These are phyloP conservation scores for Stellera chamaejasme DNA, from an alignment of 345 rosid species.

Conservation along the genomic window DNA sequence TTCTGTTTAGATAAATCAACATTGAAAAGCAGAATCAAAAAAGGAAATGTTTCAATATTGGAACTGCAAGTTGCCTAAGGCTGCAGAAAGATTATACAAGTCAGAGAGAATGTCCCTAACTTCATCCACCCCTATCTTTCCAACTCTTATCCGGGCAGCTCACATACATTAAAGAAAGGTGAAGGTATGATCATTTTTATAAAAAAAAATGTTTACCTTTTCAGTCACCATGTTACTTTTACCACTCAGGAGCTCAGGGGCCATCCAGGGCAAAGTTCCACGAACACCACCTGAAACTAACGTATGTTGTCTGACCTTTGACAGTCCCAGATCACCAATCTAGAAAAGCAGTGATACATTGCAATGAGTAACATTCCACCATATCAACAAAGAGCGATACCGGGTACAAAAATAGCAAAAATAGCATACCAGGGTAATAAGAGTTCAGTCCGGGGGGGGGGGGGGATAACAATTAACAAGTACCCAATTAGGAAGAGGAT, in stretches of 20 bases:
- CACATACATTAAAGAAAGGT: background rate
- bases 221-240: conserved; percentile 97
- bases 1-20: too few relatives aligned
- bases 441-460: background rate
- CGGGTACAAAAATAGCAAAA: background rate
- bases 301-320: conserved; percentile 94
- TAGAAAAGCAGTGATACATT: conserved; percentile 18
- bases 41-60: too few relatives aligned
- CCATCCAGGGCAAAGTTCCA: conserved; percentile 99
- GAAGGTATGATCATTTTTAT: background rate
- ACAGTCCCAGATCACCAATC: conserved; percentile 97
- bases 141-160: too few relatives aligned
- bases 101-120: too few relatives aligned
- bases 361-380: conserved; percentile 7
- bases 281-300: conserved; percentile 98
- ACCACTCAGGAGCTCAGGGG: conserved; percentile 97
- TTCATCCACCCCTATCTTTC: too few relatives aligned
- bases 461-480: too few relatives aligned
- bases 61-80: too few relatives aligned
- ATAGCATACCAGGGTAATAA: background rate
- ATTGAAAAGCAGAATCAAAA: too few relatives aligned
- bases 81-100: too few relatives aligned
- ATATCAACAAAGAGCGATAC: background rate
- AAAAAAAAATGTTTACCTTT: conserved; percentile 43
- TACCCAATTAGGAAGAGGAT: too few relatives aligned